Evolutionary conservation across 345 rosid genomes (phyloP).

Genomic region (Eucalyptus pumila): DNA sequence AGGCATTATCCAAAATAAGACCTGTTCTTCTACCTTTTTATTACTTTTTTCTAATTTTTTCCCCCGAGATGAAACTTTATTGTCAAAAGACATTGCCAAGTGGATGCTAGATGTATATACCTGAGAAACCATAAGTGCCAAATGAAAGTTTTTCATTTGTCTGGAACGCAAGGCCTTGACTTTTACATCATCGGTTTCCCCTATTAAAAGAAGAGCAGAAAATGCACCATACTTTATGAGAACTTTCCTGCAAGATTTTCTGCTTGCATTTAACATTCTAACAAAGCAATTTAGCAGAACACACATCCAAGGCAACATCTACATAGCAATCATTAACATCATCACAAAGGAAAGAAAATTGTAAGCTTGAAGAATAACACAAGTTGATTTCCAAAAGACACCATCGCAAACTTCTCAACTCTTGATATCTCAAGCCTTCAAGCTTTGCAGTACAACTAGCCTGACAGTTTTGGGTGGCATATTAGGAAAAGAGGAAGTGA

Average conservation of each 20-base stretch:
- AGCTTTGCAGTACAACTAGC: neutral
- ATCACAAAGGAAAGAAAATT: neutral
- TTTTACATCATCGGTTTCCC: constrained; percentile 57
- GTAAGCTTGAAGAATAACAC: neutral
- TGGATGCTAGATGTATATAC: constrained; percentile 9
- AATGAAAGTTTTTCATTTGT: constrained; percentile 91
- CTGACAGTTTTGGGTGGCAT: neutral
- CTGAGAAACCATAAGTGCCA: constrained; percentile 87
- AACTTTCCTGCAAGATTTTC: neutral
- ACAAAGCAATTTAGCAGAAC: neutral
- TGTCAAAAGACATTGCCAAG: neutral
- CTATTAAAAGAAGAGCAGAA: constrained; percentile 15
- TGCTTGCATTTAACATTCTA: neutral
- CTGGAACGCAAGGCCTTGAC: constrained; percentile 59
- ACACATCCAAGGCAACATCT: neutral
- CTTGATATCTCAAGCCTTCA: neutral
- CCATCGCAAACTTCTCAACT: neutral
- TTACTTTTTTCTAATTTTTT: neutral
- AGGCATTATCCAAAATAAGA: neutral
- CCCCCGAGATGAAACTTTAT: neutral
- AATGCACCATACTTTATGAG: neutral
- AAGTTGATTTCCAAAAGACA: neutral
- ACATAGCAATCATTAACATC: neutral
- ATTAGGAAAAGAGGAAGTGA: neutral
- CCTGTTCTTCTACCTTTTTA: neutral